Evolutionary conservation across 2,329 filamentous ascomycete genomes (phyloP).

Genomic region (Diaporthe citrichinensis): DNA sequence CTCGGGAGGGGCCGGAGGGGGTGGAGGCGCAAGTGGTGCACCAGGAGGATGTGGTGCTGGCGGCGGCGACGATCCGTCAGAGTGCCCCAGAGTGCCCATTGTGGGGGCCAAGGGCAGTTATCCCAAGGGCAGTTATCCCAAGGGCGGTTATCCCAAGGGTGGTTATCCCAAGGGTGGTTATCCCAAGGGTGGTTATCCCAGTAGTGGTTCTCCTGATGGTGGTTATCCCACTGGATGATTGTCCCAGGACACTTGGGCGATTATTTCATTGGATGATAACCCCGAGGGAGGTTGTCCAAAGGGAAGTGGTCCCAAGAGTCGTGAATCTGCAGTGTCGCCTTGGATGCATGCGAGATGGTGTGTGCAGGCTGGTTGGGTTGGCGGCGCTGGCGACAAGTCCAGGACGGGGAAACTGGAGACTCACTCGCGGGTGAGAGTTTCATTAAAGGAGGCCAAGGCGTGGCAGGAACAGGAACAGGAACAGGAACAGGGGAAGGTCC

Average conservation of each 20-base stretch:
- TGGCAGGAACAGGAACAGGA: constrained; percentile 4
- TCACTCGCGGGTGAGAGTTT: neutral
- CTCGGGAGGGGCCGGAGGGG: constrained; percentile 22
- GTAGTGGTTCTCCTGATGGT: neutral
- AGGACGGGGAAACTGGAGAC: neutral
- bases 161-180: neutral
- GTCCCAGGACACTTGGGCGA: neutral
- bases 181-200: neutral
- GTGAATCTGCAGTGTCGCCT: neutral
- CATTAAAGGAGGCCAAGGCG: constrained; percentile 10
- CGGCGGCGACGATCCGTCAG: constrained; percentile 2
- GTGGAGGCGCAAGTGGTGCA: constrained; percentile 17
- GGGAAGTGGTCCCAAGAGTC: neutral
- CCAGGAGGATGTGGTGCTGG: constrained; percentile 6
- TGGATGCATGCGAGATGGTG: constrained; percentile 25
- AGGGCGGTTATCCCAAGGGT: neutral
- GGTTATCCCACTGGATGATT: neutral
- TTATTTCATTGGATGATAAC: neutral
- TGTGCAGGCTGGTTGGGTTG: constrained; percentile 2
- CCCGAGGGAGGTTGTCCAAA: neutral
- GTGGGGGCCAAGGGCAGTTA: neutral
- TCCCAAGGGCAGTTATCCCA: too few species aligned
- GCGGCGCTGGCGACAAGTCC: neutral
- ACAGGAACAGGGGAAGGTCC: neutral
- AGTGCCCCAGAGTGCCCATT: constrained; percentile 33